A percentile compares a stretch with the other conserved stretches of the same genome.
Conservation (phyloP, 2,329 filamentous ascomycete species). For the Xylaria sp. region DNA sequence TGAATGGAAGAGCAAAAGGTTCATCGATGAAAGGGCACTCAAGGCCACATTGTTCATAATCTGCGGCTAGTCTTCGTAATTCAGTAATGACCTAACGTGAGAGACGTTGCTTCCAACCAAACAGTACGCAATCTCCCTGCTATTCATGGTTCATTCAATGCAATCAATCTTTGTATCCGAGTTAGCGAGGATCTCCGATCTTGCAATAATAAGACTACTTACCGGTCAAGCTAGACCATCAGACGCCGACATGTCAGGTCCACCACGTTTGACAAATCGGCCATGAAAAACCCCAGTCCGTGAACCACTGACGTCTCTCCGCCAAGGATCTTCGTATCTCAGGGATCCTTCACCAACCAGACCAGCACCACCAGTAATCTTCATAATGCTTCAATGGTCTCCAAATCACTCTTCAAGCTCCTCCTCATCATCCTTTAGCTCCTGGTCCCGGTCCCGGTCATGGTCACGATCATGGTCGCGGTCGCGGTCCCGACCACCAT, state of each 20-base stretch:
- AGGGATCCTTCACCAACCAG: too few relatives aligned
- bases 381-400: too few relatives aligned
- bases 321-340: not conserved
- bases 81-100: not conserved
- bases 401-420: not conserved
- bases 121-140: not conserved
- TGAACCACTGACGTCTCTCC: slow-evolving; percentile 1
- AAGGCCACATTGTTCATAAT: not conserved
- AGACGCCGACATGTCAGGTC: slow-evolving; percentile 30
- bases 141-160: not conserved
- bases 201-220: not conserved
- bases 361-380: too few relatives aligned
- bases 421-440: slow-evolving; percentile 7
- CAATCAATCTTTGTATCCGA: not conserved
- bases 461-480: slow-evolving; percentile 7
- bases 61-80: not conserved
- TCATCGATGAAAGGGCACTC: not conserved
- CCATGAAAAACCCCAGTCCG: slow-evolving; percentile 22
- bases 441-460: slow-evolving; percentile 27
- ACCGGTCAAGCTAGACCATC: slow-evolving; percentile 14
- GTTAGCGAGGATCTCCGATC: slow-evolving; percentile 3
- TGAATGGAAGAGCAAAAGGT: not conserved
- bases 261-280: slow-evolving; percentile 31
- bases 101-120: not conserved
- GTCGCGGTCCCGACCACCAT: slow-evolving; percentile 28